phyloP scores from a whole-genome alignment of 1,139 yeast species.

The Lodderomyces oxycetoniae region DNA sequence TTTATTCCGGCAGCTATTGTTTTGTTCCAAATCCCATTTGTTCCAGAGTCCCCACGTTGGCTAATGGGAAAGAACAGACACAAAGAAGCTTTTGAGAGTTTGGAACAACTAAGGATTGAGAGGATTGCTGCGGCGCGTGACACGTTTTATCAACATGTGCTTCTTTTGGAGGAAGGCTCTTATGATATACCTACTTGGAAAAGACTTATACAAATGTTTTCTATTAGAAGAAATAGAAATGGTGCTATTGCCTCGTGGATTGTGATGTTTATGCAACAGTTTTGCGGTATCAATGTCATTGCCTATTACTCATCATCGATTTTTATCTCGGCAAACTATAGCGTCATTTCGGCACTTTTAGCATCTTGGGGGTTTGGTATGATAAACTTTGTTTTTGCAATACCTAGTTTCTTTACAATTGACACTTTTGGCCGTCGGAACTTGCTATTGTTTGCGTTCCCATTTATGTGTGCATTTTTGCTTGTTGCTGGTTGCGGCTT shows the following conservation, averaged over 20 bases:
- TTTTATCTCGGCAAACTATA: slow-evolving; percentile 63
- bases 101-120: slow-evolving; percentile 45
- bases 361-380: slow-evolving; percentile 89
- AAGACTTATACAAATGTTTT: slow-evolving; percentile 52
- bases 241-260: slow-evolving; percentile 78
- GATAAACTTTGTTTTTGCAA: slow-evolving; percentile 73
- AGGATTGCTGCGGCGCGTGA: slow-evolving; percentile 70
- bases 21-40: slow-evolving; percentile 60
- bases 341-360: slow-evolving; percentile 56
- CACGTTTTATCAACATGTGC: slow-evolving; percentile 63
- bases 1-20: slow-evolving; percentile 69
- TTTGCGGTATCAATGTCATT: slow-evolving; percentile 87
- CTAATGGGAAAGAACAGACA: slow-evolving; percentile 62
- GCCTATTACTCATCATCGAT: slow-evolving; percentile 77
- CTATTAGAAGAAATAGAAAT: slow-evolving; percentile 75
- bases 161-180: slow-evolving; percentile 62
- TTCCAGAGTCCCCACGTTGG: slow-evolving; percentile 81
- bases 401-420: slow-evolving; percentile 80
- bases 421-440: slow-evolving; percentile 76
- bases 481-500: slow-evolving; percentile 75
- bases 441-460: slow-evolving; percentile 67
- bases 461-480: slow-evolving; percentile 63
- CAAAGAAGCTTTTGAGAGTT: slow-evolving; percentile 51
- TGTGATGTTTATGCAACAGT: slow-evolving; percentile 87
- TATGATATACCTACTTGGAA: slow-evolving; percentile 49